These are phyloP conservation scores for Protomyces macrosporus DNA, from an alignment of 1,139 yeast species.

Conservation along the genomic window DNA sequence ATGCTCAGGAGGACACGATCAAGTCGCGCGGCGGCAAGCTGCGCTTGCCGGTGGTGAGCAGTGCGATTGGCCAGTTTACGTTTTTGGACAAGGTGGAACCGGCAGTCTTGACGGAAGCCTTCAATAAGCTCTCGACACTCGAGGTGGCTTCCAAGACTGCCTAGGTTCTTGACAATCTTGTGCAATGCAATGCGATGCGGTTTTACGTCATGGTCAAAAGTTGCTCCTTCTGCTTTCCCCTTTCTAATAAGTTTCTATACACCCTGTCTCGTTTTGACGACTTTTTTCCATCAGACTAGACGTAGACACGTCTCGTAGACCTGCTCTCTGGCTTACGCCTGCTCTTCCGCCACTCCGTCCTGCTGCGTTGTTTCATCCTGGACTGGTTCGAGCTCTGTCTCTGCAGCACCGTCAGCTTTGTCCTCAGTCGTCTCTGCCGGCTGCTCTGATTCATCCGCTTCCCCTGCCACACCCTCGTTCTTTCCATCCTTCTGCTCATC, in stretches of 20 bases:
- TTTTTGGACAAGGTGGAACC: slow-evolving; percentile 15
- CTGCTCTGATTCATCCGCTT: not conserved
- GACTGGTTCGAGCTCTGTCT: too few species aligned
- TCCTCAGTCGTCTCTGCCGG: not conserved
- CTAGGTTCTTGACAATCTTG: not conserved
- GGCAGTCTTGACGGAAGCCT: slow-evolving; percentile 9
- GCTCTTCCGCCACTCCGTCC: too few species aligned
- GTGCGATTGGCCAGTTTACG: slow-evolving; percentile 15
- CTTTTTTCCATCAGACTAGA: too few species aligned
- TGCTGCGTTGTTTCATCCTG: too few species aligned
- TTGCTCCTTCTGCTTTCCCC: too few species aligned
- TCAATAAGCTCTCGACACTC: not conserved
- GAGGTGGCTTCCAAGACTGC: not conserved
- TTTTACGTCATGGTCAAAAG: too few species aligned
- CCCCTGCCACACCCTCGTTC: not conserved
- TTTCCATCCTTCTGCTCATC: not conserved
- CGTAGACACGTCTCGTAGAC: too few species aligned
- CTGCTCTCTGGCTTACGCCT: too few species aligned
- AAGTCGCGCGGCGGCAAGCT: slow-evolving; percentile 22
- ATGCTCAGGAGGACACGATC: slow-evolving; percentile 15
- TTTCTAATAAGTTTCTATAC: too few species aligned
- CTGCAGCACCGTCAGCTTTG: too few species aligned
- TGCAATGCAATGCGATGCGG: too few species aligned
- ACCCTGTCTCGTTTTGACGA: too few species aligned
- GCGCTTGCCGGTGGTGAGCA: slow-evolving; percentile 17